Percentiles rank a stretch among this genome's conserved stretches.
These are phyloP conservation scores for Taiozyma sp. DNA, from an alignment of 1,139 yeast species.

Conservation along the genomic window DNA sequence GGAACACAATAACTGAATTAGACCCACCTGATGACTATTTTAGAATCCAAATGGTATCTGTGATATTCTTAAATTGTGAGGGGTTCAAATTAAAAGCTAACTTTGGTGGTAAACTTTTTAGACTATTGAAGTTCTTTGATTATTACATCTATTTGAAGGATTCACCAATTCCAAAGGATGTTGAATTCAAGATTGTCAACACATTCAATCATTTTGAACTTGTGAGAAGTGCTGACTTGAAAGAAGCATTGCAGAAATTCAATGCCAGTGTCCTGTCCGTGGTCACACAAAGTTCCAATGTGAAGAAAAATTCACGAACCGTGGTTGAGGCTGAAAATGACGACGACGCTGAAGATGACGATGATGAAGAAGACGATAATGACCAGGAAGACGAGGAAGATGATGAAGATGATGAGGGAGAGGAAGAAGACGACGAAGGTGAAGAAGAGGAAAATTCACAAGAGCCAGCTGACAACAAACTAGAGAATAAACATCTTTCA, in stretches of 20 bases:
- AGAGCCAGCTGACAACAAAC: conserved; percentile 11
- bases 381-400: conserved; percentile 16
- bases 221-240: conserved; percentile 34
- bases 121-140: conserved; percentile 61
- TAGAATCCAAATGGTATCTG: conserved; percentile 52
- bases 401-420: conserved; percentile 20
- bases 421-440: conserved; percentile 22
- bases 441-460: conserved; percentile 1
- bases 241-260: conserved; percentile 37
- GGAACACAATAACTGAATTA: conserved; percentile 34
- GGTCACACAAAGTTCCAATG: background rate
- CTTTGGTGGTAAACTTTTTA: conserved; percentile 25
- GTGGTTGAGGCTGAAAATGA: conserved; percentile 25
- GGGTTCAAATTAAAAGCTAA: conserved; percentile 11
- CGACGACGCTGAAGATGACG: conserved; percentile 21
- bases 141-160: conserved; percentile 66
- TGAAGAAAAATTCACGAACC: conserved; percentile 20
- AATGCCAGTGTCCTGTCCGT: conserved; percentile 20
- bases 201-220: conserved; percentile 36
- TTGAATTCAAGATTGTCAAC: conserved; percentile 46
- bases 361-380: too few species aligned
- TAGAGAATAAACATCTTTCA: conserved; percentile 7
- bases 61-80: conserved; percentile 27
- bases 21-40: conserved; percentile 71
- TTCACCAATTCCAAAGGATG: conserved; percentile 61